These are phyloP conservation scores for Senecio squalidus DNA, from an alignment of 140 eudicot genomes.

Conservation along the genomic window DNA sequence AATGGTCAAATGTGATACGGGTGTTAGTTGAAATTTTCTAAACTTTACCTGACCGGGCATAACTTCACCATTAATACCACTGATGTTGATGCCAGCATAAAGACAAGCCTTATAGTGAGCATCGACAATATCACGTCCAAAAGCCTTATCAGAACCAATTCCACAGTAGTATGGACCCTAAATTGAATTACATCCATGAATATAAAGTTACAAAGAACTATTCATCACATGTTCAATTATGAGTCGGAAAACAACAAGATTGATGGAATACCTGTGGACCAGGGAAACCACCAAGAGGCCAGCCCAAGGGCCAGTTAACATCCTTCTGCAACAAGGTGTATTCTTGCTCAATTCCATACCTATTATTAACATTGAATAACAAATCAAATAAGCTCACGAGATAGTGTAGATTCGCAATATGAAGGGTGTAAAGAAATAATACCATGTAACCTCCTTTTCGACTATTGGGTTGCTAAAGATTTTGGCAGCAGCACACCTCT, in stretches of 20 bases:
- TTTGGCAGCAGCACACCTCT: conserved; percentile 66
- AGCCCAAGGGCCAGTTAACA: conserved; percentile 55
- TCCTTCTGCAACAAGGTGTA: conserved; percentile 57
- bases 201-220: background rate
- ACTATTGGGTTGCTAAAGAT: conserved; percentile 75
- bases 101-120: conserved; percentile 88
- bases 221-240: background rate
- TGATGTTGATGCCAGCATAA: conserved; percentile 73
- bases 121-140: conserved; percentile 83
- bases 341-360: conserved; percentile 62
- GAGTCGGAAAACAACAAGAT: background rate
- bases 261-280: conserved; percentile 48
- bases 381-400: background rate
- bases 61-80: conserved; percentile 88
- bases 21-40: background rate
- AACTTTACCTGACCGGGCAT: conserved; percentile 79
- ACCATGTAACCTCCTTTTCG: conserved; percentile 75
- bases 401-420: background rate
- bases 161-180: conserved; percentile 95
- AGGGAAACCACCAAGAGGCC: conserved; percentile 66
- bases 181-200: background rate
- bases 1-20: too few relatives aligned
- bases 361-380: background rate
- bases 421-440: background rate
- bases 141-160: conserved; percentile 85